Percentiles rank a stretch among this genome's conserved stretches.
Conservation (phyloP, 306 rosid genomes). For the Aeschynomene evenia region DNA sequence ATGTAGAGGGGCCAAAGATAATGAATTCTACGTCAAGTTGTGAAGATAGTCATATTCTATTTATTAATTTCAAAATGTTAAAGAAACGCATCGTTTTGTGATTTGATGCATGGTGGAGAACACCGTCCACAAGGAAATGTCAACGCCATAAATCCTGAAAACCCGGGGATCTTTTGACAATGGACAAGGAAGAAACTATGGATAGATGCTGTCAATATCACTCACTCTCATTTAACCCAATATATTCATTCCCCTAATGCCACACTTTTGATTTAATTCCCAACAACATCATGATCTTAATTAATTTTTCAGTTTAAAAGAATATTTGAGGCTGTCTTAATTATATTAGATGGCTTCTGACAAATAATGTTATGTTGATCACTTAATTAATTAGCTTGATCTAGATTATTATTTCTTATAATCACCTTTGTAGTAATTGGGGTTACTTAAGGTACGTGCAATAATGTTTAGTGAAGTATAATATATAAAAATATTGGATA, state of each 20-base stretch:
- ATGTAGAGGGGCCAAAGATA: constrained; percentile 28
- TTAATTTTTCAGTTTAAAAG: not conserved
- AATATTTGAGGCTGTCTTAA: not conserved
- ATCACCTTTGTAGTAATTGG: not conserved
- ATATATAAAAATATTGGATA: too few relatives aligned
- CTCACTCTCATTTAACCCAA: constrained; percentile 43
- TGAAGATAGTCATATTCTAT: constrained; percentile 3
- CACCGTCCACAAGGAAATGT: constrained; percentile 43
- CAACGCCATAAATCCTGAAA: constrained; percentile 55
- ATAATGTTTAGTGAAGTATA: not conserved
- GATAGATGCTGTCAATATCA: constrained; percentile 38
- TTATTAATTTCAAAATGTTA: not conserved
- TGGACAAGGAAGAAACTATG: constrained; percentile 43
- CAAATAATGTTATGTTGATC: not conserved
- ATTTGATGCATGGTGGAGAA: constrained; percentile 25
- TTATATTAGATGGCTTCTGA: not conserved
- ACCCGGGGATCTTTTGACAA: constrained; percentile 66
- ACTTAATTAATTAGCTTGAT: constrained; percentile 1
- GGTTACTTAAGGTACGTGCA: not conserved
- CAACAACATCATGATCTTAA: constrained; percentile 10
- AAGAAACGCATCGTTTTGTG: not conserved
- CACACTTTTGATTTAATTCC: too few relatives aligned
- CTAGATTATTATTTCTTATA: not conserved
- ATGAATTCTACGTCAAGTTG: constrained; percentile 14
- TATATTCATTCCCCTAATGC: constrained; percentile 16